These are phyloP conservation scores for Xylaria longipes DNA, from an alignment of 495 filamentous ascomycete species.

Conservation along the genomic window DNA sequence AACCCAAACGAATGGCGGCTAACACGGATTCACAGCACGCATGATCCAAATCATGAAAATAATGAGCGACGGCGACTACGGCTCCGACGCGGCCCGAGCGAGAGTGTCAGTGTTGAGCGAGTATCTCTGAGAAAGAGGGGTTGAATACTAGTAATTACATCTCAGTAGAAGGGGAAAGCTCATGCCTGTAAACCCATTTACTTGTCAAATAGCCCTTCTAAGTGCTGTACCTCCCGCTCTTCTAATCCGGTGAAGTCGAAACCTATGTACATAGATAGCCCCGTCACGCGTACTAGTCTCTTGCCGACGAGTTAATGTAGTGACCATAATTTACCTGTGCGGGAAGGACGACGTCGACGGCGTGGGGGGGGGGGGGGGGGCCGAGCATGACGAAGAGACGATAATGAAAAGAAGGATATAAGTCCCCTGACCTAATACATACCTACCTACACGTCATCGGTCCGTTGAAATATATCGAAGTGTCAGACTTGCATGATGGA, in stretches of 20 bases:
- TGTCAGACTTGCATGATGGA: background rate
- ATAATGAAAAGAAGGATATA: background rate
- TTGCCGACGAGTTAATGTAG: no score
- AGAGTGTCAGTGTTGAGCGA: slow-evolving; percentile 62
- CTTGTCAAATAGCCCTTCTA: background rate
- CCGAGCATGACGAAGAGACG: background rate
- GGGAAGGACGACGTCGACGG: no score
- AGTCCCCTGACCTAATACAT: no score
- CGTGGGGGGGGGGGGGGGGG: no score
- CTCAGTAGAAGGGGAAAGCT: background rate
- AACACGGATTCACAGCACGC: slow-evolving; percentile 40
- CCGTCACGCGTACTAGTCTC: background rate
- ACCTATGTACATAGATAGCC: background rate
- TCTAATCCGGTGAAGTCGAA: background rate
- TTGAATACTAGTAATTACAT: background rate
- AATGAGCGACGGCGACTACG: slow-evolving; percentile 59
- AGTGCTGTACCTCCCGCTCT: background rate
- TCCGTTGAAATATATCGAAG: no score
- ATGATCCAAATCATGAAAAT: slow-evolving; percentile 66
- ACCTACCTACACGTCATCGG: no score
- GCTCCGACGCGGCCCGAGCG: slow-evolving; percentile 59
- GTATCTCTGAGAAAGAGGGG: slow-evolving; percentile 47
- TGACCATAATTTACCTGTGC: no score
- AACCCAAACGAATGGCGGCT: slow-evolving; percentile 5
- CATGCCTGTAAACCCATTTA: background rate